Conservation (phyloP, 352 stramenopile species). For the Phytophthora boehmeriae region DNA sequence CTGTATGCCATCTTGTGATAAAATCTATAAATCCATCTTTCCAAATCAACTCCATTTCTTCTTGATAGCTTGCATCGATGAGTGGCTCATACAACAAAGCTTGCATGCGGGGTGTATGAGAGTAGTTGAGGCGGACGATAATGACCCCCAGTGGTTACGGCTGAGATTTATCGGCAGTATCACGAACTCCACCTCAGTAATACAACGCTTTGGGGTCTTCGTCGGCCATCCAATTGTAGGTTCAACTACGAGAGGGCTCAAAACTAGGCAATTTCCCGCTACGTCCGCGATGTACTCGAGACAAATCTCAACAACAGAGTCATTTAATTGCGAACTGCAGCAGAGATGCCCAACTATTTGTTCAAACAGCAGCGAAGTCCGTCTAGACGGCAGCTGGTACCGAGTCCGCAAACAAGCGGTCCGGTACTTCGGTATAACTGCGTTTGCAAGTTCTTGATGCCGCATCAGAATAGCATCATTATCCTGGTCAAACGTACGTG, state of each 20-base stretch:
- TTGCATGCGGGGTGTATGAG: too few species aligned
- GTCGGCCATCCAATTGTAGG: neutral
- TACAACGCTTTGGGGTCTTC: neutral
- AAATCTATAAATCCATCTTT: neutral
- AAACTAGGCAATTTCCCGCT: neutral
- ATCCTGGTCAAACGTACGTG: too few species aligned
- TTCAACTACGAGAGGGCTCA: neutral
- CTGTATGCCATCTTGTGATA: neutral
- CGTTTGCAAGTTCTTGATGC: constrained; percentile 3
- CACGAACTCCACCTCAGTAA: constrained; percentile 8
- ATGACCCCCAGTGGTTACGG: constrained; percentile 13
- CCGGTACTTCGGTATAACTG: constrained; percentile 12
- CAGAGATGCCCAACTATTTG: constrained; percentile 16
- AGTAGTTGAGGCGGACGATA: constrained; percentile 5
- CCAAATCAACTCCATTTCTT: constrained; percentile 5
- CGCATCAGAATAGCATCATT: too few species aligned
- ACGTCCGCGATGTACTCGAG: neutral
- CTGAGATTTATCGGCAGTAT: constrained; percentile 9
- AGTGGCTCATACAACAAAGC: constrained; percentile 15
- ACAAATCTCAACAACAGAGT: constrained; percentile 7
- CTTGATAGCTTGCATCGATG: constrained; percentile 7
- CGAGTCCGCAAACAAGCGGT: constrained; percentile 2
- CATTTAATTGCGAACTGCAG: constrained; percentile 7
- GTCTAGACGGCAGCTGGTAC: neutral
- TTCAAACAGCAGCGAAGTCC: constrained; percentile 3